These are phyloP conservation scores for Rhodotorula paludigena DNA, from an alignment of 768 basidiomycete species.

Conservation along the genomic window DNA sequence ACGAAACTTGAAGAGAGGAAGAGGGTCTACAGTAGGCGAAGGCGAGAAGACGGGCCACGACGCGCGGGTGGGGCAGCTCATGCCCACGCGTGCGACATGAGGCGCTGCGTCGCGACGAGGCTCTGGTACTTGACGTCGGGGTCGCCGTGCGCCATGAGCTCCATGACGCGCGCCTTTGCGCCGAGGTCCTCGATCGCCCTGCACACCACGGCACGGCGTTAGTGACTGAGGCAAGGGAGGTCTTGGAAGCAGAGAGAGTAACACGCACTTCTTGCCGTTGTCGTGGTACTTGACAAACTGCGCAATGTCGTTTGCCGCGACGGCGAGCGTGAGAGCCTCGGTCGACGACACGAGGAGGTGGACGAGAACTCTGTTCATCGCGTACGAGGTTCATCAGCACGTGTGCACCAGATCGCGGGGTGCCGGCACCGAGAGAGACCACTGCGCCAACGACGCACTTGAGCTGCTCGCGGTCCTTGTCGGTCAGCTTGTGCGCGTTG, in stretches of 20 bases:
- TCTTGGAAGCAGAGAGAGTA: not conserved
- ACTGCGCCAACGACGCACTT: no score
- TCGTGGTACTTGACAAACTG: constrained; percentile 91
- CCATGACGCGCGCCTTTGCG: constrained; percentile 60
- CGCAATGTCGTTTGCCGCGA: constrained; percentile 87
- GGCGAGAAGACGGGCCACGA: no score
- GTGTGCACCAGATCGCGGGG: no score
- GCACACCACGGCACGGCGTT: not conserved
- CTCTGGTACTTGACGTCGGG: constrained; percentile 89
- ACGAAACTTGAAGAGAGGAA: not conserved
- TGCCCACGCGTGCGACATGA: constrained; percentile 29
- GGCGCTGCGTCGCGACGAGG: constrained; percentile 75
- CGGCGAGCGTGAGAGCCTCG: constrained; percentile 72
- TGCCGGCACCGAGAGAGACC: no score
- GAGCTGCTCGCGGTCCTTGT: constrained; percentile 73
- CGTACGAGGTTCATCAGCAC: not conserved
- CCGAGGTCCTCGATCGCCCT: constrained; percentile 65
- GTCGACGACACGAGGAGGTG: constrained; percentile 63
- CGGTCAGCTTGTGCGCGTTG: constrained; percentile 80
- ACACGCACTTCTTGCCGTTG: constrained; percentile 73
- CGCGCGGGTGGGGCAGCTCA: not conserved
- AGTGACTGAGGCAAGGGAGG: not conserved
- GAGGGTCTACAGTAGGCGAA: no score
- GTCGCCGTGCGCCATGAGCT: constrained; percentile 78
- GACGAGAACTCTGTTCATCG: constrained; percentile 53